Percentiles rank a stretch among this genome's conserved stretches.
Conservation (phyloP, 177 flowering plant genomes). For the Vitis hybrid region DNA sequence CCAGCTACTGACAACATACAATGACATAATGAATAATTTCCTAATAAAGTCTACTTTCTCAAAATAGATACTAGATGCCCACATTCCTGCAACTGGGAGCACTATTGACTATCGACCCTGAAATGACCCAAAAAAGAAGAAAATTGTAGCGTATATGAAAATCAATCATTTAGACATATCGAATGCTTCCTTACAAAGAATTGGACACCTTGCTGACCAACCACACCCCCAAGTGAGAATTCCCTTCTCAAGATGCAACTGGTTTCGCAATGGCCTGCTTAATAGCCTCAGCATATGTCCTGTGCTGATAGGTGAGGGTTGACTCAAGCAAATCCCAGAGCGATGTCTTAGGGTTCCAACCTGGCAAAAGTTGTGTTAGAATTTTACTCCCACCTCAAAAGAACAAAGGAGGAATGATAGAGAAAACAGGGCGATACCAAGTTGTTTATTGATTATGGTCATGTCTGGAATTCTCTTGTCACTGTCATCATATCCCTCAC, state of each 20-base stretch:
- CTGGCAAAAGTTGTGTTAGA: slow-evolving; percentile 27
- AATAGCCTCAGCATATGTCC: slow-evolving; percentile 88
- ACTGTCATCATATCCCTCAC: slow-evolving; percentile 97
- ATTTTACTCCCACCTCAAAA: background rate
- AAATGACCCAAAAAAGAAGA: background rate
- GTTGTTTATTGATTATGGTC: slow-evolving; percentile 92
- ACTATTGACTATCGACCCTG: slow-evolving; percentile 14
- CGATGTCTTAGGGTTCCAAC: slow-evolving; percentile 96
- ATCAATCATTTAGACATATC: slow-evolving; percentile 13
- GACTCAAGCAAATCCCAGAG: slow-evolving; percentile 97
- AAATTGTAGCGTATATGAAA: slow-evolving; percentile 13
- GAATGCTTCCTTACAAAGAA: slow-evolving; percentile 11
- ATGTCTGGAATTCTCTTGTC: slow-evolving; percentile 97
- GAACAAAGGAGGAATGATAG: background rate
- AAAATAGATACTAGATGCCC: background rate
- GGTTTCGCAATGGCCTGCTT: slow-evolving; percentile 75
- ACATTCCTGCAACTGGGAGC: slow-evolving; percentile 6
- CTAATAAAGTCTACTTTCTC: slow-evolving; percentile 2
- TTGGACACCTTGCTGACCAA: slow-evolving; percentile 6
- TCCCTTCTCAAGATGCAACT: slow-evolving; percentile 39
- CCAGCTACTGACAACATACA: slow-evolving; percentile 3
- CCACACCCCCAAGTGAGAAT: slow-evolving; percentile 9
- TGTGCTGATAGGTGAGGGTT: slow-evolving; percentile 94
- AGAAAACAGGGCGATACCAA: slow-evolving; percentile 47
- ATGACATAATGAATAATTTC: background rate